Evolutionary conservation across 1,284 basidiomycete species (phyloP), one percentile per base, ranked within the genome.

Genomic region (Sanghuangporus sanghuang): DNA sequence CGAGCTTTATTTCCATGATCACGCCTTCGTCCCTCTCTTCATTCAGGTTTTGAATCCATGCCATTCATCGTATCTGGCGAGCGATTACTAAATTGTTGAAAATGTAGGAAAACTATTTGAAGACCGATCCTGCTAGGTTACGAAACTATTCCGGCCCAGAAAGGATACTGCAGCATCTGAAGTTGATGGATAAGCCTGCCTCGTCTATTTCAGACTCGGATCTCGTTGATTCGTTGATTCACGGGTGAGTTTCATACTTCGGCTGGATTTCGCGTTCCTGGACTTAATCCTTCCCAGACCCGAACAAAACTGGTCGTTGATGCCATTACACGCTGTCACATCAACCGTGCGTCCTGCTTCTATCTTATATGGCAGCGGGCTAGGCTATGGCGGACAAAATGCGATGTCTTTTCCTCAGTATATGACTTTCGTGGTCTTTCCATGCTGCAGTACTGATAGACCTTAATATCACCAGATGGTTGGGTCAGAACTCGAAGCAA

Each of bases 1-100:
- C 78, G 96, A 98, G 67, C 76, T 93, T 66, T 99, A 98, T 76
- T 99, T 98, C 77, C 95, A 98, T 66, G 97, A 99, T 73, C 92
- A 94, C 71, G 85, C 89, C 1, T 93, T 98, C 70, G 85, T 99
- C 57, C 96, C 96, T 0, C 77, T 99, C 36, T 98, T 99, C 78
- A 92, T 98, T 58, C 93, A 96, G 81, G 93, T 93, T 64, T 23
- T 72, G 27, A 32, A 32, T 62, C 21, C 14, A 27, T 32, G 3
- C 64, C 63, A 55, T 50, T 5, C 8, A 54, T 40, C 9, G 16
- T 21, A 36, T 36, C 39, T 18, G 18, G 7, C 23, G 7, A 53
- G 16, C 11, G 36, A 36, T 21, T 68, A 59, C 39, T 44, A 56
- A 36, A 60, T 62, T 58, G 56, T 61, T 57, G 54, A 35, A 42